These are phyloP conservation scores for Hyphopichia khmerensis DNA, from an alignment of 1,139 yeast species.

Conservation along the genomic window DNA sequence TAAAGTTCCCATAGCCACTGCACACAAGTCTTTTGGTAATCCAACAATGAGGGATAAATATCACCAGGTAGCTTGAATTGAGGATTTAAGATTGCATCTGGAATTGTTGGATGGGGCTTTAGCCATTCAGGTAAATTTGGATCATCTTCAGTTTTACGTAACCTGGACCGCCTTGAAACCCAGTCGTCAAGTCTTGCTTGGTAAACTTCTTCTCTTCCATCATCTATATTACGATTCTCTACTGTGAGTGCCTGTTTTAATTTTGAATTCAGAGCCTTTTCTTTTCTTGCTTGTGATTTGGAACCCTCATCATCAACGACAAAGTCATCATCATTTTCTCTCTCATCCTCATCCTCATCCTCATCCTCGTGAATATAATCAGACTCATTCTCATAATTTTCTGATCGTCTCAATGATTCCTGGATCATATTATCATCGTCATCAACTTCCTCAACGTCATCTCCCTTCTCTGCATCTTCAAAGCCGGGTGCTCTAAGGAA, in stretches of 20 bases:
- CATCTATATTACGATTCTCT: constrained; percentile 54
- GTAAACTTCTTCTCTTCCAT: constrained; percentile 71
- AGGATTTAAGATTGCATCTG: constrained; percentile 73
- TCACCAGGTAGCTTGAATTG: constrained; percentile 85
- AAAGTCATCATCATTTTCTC: constrained; percentile 3
- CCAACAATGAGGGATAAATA: constrained; percentile 80
- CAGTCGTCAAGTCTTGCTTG: constrained; percentile 60
- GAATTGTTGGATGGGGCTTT: constrained; percentile 72
- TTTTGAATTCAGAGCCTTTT: constrained; percentile 1
- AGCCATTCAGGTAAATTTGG: constrained; percentile 54
- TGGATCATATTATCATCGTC: constrained; percentile 19
- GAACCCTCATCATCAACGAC: constrained; percentile 1
- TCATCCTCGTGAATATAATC: constrained; percentile 19
- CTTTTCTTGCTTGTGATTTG: not conserved
- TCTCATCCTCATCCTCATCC: not conserved
- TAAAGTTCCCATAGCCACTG: constrained; percentile 81
- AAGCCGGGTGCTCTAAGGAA: constrained; percentile 41
- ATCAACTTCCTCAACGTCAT: constrained; percentile 15
- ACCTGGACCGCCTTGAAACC: constrained; percentile 43
- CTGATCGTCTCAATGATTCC: constrained; percentile 8
- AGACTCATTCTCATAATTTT: constrained; percentile 15
- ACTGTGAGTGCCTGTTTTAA: constrained; percentile 9
- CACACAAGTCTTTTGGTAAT: constrained; percentile 91
- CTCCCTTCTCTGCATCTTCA: constrained; percentile 16
- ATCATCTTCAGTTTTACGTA: not conserved